These are phyloP conservation scores for Mangifera indica DNA, from an alignment of 345 rosid species.

Conservation along the genomic window DNA sequence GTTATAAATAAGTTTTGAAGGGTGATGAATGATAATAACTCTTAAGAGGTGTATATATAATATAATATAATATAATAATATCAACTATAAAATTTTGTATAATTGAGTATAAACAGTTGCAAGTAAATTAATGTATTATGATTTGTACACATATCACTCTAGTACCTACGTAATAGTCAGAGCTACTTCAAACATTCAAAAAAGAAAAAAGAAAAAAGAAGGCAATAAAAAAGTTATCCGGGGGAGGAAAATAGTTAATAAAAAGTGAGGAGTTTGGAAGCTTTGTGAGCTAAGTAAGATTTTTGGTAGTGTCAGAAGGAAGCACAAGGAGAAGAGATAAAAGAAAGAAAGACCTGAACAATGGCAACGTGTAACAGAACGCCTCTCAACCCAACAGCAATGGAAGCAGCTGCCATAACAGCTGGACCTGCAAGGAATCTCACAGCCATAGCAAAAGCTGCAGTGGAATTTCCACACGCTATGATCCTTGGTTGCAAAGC, in stretches of 20 bases:
- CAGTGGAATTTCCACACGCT: conserved; percentile 95
- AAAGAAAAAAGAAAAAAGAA: conserved; percentile 1
- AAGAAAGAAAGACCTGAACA: conserved; percentile 59
- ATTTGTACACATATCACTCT: no score
- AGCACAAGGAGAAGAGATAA: not conserved
- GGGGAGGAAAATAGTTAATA: not conserved
- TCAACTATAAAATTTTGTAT: no score
- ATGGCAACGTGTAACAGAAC: conserved; percentile 87
- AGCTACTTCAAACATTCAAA: not conserved
- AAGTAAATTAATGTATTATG: no score
- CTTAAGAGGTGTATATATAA: no score
- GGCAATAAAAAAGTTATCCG: conserved; percentile 23
- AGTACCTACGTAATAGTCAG: no score
- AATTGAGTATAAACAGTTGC: no score
- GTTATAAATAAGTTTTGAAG: no score
- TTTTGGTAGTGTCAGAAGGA: conserved; percentile 36
- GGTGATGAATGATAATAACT: no score
- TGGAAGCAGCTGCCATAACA: conserved; percentile 95
- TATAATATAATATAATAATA: no score
- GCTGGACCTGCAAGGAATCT: conserved; percentile 98
- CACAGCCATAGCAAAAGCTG: conserved; percentile 87
- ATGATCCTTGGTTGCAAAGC: conserved; percentile 98
- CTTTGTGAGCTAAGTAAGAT: conserved; percentile 28
- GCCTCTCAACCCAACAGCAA: conserved; percentile 84
- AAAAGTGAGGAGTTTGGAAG: conserved; percentile 22